phyloP scores from a whole-genome alignment of 2,329 filamentous ascomycete genomes.

The Apiospora rasikravindrae region DNA sequence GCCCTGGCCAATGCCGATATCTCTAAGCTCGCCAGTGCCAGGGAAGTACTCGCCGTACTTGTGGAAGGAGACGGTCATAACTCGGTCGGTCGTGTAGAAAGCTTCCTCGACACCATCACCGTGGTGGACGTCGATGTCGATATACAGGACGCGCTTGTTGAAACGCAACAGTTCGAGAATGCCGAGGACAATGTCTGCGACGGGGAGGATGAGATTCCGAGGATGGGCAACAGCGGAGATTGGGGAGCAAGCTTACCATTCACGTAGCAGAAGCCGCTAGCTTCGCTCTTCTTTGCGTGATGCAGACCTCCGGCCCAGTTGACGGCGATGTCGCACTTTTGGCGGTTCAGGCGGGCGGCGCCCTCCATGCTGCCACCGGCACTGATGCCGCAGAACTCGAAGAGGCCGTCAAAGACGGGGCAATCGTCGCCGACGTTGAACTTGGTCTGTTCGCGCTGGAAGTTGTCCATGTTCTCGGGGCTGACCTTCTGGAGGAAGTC shows the following conservation, averaged over 20 bases:
- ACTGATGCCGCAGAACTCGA: slow-evolving; percentile 94
- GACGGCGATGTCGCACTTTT: slow-evolving; percentile 94
- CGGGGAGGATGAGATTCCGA: slow-evolving; percentile 42
- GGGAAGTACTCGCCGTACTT: slow-evolving; percentile 98
- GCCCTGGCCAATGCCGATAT: slow-evolving; percentile 85
- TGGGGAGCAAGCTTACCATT: slow-evolving; percentile 69
- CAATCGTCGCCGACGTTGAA: slow-evolving; percentile 98
- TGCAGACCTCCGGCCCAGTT: slow-evolving; percentile 98
- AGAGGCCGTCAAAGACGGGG: slow-evolving; percentile 97
- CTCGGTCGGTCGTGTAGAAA: slow-evolving; percentile 89
- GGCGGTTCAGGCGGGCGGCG: slow-evolving; percentile 84
- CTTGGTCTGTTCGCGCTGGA: slow-evolving; percentile 85
- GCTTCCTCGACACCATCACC: slow-evolving; percentile 93
- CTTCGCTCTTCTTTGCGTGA: slow-evolving; percentile 96
- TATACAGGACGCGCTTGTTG: slow-evolving; percentile 95
- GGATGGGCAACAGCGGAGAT: neutral
- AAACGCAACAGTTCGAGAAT: slow-evolving; percentile 90
- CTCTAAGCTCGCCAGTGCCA: slow-evolving; percentile 84
- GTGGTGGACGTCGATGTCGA: slow-evolving; percentile 95
- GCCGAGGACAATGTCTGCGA: slow-evolving; percentile 90
- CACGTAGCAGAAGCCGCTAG: slow-evolving; percentile 97
- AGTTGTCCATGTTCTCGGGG: slow-evolving; percentile 97
- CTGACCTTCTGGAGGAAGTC: slow-evolving; percentile 95
- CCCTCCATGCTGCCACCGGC: slow-evolving; percentile 94
- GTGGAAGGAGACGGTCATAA: slow-evolving; percentile 93